phyloP scores from a whole-genome alignment of 2,329 filamentous ascomycete species.

The Macrophomina pseudophaseolina region DNA sequence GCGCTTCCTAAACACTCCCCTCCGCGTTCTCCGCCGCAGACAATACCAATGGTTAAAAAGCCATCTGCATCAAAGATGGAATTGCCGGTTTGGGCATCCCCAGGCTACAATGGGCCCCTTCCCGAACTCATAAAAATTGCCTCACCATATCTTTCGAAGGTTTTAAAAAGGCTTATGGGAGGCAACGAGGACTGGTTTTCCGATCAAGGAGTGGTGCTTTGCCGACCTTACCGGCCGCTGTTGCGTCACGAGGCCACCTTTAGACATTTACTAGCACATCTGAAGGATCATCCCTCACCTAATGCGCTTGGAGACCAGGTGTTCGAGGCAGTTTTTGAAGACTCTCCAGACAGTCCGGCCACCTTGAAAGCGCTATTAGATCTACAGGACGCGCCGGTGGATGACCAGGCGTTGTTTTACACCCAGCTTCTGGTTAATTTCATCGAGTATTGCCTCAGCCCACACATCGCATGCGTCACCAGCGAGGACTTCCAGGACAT shows the following conservation, averaged over 20 bases:
- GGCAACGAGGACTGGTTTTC: neutral
- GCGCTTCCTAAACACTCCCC: too few relatives aligned
- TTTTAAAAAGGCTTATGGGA: neutral
- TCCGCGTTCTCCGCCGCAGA: too few relatives aligned
- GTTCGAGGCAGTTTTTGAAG: too few relatives aligned
- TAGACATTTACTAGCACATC: neutral
- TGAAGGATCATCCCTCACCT: neutral
- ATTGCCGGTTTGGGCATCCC: neutral
- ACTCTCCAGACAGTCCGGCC: too few relatives aligned
- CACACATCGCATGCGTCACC: neutral
- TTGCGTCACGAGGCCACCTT: neutral
- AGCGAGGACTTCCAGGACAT: conserved; percentile 3
- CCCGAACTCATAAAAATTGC: neutral
- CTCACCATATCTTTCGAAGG: neutral
- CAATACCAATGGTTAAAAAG: too few relatives aligned
- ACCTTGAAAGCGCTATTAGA: neutral
- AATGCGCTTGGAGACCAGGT: too few relatives aligned
- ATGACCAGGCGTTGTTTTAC: neutral
- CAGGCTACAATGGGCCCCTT: neutral
- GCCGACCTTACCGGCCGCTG: neutral
- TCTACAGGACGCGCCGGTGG: neutral
- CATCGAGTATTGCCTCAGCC: neutral
- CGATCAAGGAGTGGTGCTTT: neutral
- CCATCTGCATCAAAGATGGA: too few relatives aligned
- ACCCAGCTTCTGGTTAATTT: neutral